A percentile compares a stretch with the other conserved stretches of the same genome.
Evolutionary conservation across 345 rosid genomes (phyloP).

Genomic region (Pistacia vera): DNA sequence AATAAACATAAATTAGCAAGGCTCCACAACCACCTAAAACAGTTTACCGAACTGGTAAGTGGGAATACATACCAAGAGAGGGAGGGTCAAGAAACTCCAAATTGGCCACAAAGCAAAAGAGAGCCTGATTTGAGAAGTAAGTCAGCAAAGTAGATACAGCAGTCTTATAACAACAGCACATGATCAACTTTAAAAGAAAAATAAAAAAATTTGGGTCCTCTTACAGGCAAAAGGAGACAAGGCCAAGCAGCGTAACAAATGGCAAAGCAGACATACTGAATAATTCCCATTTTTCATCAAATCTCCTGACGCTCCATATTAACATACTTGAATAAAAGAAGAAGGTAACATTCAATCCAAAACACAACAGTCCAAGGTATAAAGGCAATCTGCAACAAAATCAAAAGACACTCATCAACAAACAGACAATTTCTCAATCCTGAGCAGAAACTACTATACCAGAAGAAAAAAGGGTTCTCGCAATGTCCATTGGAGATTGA

Average conservation of each 20-base stretch:
- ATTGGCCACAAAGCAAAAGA: conserved; percentile 90
- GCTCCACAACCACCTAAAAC: not conserved
- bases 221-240: conserved; percentile 89
- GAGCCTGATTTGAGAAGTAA: conserved; percentile 47
- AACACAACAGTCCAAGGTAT: conserved; percentile 72
- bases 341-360: conserved; percentile 61
- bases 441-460: not conserved
- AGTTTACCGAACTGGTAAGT: not conserved
- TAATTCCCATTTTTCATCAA: conserved; percentile 91
- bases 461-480: not conserved
- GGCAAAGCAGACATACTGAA: conserved; percentile 80
- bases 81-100: conserved; percentile 93
- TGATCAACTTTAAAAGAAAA: conserved; percentile 11
- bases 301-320: conserved; percentile 80
- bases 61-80: conserved; percentile 71
- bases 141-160: conserved; percentile 17
- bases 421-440: conserved; percentile 1
- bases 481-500: not conserved
- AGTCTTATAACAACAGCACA: conserved; percentile 11
- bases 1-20: conserved; percentile 18
- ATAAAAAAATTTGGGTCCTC: conserved; percentile 20
- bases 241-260: conserved; percentile 75
- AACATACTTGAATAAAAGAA: conserved; percentile 77
- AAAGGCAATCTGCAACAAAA: conserved; percentile 72
- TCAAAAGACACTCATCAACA: conserved; percentile 1